Evolutionary conservation across 75 land plant species (phyloP).

Genomic region (Cunninghamia lanceolata): DNA sequence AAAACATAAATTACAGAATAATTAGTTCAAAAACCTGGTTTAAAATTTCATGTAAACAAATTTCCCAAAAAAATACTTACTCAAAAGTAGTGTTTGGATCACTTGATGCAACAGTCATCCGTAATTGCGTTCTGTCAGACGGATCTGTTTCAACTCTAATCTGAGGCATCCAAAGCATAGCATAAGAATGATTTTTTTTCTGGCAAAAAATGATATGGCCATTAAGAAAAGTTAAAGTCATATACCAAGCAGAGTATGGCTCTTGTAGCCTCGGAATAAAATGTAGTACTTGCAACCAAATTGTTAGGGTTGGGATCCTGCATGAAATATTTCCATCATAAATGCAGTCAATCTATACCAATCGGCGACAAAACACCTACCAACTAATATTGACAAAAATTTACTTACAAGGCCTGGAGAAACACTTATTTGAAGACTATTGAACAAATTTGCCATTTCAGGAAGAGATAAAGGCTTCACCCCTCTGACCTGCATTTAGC

Average conservation of each 20-base stretch:
- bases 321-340: conserved; percentile 11
- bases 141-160: conserved; percentile 97
- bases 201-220: neutral
- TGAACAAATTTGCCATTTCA: conserved; percentile 82
- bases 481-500: conserved; percentile 73
- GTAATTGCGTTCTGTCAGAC: conserved; percentile 90
- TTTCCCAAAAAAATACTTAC: conserved; percentile 38
- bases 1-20: neutral
- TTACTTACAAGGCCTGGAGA: conserved; percentile 87
- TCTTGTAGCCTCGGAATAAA: conserved; percentile 70
- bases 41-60: neutral
- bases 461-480: conserved; percentile 76
- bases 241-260: conserved; percentile 90
- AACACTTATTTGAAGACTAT: conserved; percentile 60
- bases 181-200: neutral
- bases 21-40: neutral
- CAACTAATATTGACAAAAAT: neutral
- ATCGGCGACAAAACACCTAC: neutral
- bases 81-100: conserved; percentile 80
- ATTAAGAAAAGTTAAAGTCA: neutral
- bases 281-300: conserved; percentile 87
- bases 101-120: conserved; percentile 87
- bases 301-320: conserved; percentile 97
- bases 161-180: conserved; percentile 33
- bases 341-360: neutral